Conservation (phyloP, 164 flowering plant species). For the Vitis cinerea region DNA sequence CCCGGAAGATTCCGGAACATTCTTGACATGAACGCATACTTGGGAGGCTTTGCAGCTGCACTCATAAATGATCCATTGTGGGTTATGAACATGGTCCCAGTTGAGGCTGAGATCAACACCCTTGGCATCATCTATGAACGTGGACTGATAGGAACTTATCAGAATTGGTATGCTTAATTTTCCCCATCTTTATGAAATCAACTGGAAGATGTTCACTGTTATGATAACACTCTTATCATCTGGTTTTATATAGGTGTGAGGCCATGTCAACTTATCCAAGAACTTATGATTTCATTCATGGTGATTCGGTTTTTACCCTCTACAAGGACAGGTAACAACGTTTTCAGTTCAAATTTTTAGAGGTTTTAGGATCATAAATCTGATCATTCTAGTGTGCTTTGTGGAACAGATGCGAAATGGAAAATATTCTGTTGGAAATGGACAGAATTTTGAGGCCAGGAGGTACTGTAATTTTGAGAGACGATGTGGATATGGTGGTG, state of each 20-base stretch:
- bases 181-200: not conserved
- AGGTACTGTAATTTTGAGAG: constrained; percentile 69
- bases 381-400: not conserved
- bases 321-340: constrained; percentile 61
- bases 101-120: constrained; percentile 53
- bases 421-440: constrained; percentile 77
- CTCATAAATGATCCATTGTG: constrained; percentile 72
- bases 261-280: constrained; percentile 75
- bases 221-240: not conserved
- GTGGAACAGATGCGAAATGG: constrained; percentile 61
- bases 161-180: constrained; percentile 55
- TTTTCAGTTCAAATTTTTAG: not conserved
- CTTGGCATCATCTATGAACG: constrained; percentile 80
- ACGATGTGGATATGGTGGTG: constrained; percentile 65
- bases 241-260: constrained; percentile 24
- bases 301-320: constrained; percentile 52
- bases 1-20: constrained; percentile 78
- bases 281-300: constrained; percentile 65
- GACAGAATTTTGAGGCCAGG: constrained; percentile 78
- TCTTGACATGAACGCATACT: constrained; percentile 84
- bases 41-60: constrained; percentile 97
- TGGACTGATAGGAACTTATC: constrained; percentile 87
- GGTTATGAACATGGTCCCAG: constrained; percentile 89
- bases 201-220: too few relatives aligned
- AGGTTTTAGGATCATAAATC: not conserved